Evolutionary conservation across 257 asterid species (phyloP).

Genomic region (Coffea canephora): DNA sequence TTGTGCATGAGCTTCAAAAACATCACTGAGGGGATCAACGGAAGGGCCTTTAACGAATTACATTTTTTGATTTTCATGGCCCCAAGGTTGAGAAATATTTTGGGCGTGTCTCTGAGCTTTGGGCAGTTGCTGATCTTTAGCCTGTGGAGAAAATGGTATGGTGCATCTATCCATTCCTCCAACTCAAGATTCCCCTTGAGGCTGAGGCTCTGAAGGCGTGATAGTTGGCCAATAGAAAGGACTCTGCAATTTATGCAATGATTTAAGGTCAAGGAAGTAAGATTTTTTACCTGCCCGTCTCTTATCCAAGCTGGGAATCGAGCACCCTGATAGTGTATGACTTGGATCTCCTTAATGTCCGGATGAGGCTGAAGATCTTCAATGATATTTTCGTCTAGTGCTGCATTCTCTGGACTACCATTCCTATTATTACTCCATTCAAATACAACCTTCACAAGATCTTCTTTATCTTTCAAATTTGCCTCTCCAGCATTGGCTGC

Average conservation of each 20-base stretch:
- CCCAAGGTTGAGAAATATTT: background rate
- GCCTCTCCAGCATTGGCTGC: conserved; percentile 5
- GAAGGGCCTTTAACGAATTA: conserved; percentile 8
- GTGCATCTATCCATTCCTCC: conserved; percentile 12
- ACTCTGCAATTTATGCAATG: conserved; percentile 13
- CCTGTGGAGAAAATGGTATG: background rate
- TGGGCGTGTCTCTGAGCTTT: conserved; percentile 1
- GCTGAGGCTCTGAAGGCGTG: conserved; percentile 1
- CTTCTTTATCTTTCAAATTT: conserved; percentile 8
- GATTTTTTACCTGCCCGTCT: background rate
- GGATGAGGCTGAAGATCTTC: conserved; percentile 15
- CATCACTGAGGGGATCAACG: background rate
- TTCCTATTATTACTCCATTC: conserved; percentile 7
- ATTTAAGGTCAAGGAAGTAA: conserved; percentile 2
- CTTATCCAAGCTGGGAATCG: conserved; percentile 9
- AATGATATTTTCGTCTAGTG: background rate
- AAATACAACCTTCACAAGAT: conserved; percentile 4
- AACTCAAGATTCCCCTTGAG: conserved; percentile 6
- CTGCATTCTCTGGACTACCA: background rate
- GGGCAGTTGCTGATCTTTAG: conserved; percentile 17
- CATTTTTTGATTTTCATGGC: conserved; percentile 15
- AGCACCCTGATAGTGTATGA: conserved; percentile 6
- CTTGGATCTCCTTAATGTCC: conserved; percentile 1
- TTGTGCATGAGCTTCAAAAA: conserved; percentile 6
- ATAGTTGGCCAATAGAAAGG: conserved; percentile 11